phyloP scores from a whole-genome alignment of 2,329 filamentous ascomycete species.

The Cladorrhinum sp. region DNA sequence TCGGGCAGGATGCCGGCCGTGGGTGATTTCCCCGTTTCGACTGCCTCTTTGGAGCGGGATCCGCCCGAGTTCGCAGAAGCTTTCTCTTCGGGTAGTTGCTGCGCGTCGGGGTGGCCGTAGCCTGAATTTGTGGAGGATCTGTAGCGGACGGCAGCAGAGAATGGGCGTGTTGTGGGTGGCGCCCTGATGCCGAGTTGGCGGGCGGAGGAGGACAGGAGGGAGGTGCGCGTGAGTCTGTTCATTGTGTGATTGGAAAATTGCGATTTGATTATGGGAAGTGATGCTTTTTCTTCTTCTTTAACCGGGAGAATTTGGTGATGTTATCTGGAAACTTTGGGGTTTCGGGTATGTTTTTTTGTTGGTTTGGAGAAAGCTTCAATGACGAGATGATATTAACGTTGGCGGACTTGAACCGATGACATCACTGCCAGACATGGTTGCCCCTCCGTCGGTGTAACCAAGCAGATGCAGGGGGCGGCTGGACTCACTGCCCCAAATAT shows the following conservation, averaged over 20 bases:
- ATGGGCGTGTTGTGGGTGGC: not conserved
- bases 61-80: constrained; percentile 31
- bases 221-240: constrained; percentile 7
- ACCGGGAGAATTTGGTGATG: too few relatives aligned
- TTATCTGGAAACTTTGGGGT: too few relatives aligned
- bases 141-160: constrained; percentile 7
- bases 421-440: not conserved
- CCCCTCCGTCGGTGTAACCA: not conserved
- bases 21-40: constrained; percentile 27
- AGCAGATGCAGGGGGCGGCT: not conserved
- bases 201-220: not conserved
- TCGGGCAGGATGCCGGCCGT: constrained; percentile 29
- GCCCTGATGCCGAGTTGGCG: constrained; percentile 12
- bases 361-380: too few relatives aligned
- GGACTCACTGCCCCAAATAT: not conserved
- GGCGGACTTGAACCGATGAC: not conserved
- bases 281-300: not conserved
- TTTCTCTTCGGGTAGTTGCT: constrained; percentile 19
- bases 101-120: constrained; percentile 24
- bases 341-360: too few relatives aligned
- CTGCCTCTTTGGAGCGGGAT: constrained; percentile 38
- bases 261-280: not conserved
- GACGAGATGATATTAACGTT: not conserved
- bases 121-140: constrained; percentile 9
- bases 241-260: not conserved